A percentile compares a stretch with the other conserved stretches of the same genome.
Evolutionary conservation across 2,329 filamentous ascomycete genomes (phyloP).

Genomic region (Aspergillus jensenii): DNA sequence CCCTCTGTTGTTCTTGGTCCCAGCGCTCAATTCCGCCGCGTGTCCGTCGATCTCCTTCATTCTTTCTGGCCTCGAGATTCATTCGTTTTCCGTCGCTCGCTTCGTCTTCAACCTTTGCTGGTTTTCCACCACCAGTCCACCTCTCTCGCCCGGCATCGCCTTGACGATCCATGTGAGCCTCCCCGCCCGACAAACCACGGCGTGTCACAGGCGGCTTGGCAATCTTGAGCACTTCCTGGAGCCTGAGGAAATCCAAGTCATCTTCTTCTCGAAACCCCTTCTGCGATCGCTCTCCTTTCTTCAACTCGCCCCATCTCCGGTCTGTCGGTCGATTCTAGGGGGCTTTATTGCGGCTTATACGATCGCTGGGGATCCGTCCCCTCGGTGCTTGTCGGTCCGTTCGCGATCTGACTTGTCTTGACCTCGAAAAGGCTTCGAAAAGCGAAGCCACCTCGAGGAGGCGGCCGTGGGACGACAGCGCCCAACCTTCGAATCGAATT

Average conservation of each 20-base stretch:
- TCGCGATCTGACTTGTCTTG: constrained; percentile 16
- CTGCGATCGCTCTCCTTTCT: neutral
- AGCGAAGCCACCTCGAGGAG: constrained; percentile 1
- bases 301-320: constrained; percentile 1
- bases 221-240: constrained; percentile 2
- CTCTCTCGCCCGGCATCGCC: constrained; percentile 18
- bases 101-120: neutral
- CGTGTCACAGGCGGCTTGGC: constrained; percentile 23
- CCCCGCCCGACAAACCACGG: constrained; percentile 19
- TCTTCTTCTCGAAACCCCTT: neutral
- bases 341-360: constrained; percentile 14
- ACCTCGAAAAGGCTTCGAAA: constrained; percentile 4
- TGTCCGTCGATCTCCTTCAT: constrained; percentile 2
- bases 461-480: constrained; percentile 5
- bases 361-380: constrained; percentile 4
- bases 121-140: constrained; percentile 10
- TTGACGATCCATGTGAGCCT: constrained; percentile 21
- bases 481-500: constrained; percentile 6
- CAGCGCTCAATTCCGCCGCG: constrained; percentile 3
- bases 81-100: constrained; percentile 4
- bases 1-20: neutral
- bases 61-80: constrained; percentile 4
- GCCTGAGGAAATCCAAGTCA: constrained; percentile 3
- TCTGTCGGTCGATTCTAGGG: constrained; percentile 8
- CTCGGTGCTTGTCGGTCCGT: constrained; percentile 2